These are phyloP conservation scores for Mentha longifolia DNA, from an alignment of 257 asterid genomes.

Conservation along the genomic window DNA sequence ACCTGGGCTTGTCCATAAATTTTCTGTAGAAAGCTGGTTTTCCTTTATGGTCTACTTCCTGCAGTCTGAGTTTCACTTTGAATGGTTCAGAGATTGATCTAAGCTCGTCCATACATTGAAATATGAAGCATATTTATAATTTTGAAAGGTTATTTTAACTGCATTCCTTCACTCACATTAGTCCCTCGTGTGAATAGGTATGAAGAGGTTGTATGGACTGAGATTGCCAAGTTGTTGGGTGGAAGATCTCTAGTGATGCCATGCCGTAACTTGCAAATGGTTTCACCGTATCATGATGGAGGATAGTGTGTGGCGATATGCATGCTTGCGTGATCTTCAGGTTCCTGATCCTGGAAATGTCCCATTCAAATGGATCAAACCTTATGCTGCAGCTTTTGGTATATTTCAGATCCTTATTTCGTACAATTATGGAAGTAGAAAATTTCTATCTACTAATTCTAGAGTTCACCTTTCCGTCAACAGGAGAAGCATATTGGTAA, in stretches of 20 bases:
- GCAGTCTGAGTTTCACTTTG: slow-evolving; percentile 26
- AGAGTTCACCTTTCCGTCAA: slow-evolving; percentile 50
- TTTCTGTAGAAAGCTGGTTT: slow-evolving; percentile 11
- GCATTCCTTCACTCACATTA: slow-evolving; percentile 29
- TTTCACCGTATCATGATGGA: slow-evolving; percentile 70
- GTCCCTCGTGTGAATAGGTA: slow-evolving; percentile 50
- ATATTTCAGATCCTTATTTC: slow-evolving; percentile 34
- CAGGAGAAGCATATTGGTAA: slow-evolving; percentile 92
- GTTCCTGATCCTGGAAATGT: slow-evolving; percentile 79
- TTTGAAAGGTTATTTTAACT: neutral
- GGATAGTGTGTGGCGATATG: slow-evolving; percentile 80
- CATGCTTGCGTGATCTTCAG: slow-evolving; percentile 91
- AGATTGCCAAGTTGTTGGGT: slow-evolving; percentile 88
- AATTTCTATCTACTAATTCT: slow-evolving; percentile 8
- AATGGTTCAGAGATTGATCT: slow-evolving; percentile 9
- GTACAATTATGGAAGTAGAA: slow-evolving; percentile 16
- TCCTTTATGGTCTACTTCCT: slow-evolving; percentile 21
- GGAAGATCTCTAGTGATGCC: slow-evolving; percentile 92
- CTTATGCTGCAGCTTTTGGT: slow-evolving; percentile 87
- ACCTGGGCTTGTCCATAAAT: neutral
- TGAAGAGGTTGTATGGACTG: slow-evolving; percentile 93
- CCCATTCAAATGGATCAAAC: slow-evolving; percentile 75
- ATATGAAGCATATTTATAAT: neutral
- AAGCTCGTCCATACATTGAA: neutral
- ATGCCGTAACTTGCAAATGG: slow-evolving; percentile 78